A percentile compares a stretch with the other conserved stretches of the same genome.
Evolutionary conservation across 164 flowering plant genomes (phyloP).

Genomic region (Houttuynia cordata): DNA sequence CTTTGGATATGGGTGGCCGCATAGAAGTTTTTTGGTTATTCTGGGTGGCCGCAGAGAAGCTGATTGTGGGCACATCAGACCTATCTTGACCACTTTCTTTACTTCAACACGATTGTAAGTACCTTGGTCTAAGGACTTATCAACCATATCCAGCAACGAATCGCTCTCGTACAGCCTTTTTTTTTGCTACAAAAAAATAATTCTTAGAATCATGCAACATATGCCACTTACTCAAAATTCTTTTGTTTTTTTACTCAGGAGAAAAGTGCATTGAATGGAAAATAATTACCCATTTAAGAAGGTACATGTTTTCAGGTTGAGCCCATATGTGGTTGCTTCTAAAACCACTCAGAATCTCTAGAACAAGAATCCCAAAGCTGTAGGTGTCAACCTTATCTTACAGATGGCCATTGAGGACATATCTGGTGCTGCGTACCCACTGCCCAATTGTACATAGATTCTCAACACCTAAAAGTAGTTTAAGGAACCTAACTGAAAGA

Average conservation of each 20-base stretch:
- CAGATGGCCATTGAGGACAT: slow-evolving; percentile 47
- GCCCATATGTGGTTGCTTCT: slow-evolving; percentile 23
- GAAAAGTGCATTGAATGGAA: too few relatives aligned
- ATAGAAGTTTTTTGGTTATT: too few relatives aligned
- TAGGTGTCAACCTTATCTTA: slow-evolving; percentile 48
- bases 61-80: slow-evolving; percentile 32
- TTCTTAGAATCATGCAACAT: too few relatives aligned
- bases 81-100: slow-evolving; percentile 27
- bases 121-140: slow-evolving; percentile 18
- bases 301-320: slow-evolving; percentile 24
- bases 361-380: too few relatives aligned
- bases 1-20: slow-evolving; percentile 47
- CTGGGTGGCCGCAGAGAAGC: slow-evolving; percentile 30
- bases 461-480: too few relatives aligned
- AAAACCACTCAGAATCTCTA: too few relatives aligned
- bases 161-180: slow-evolving; percentile 18
- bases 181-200: slow-evolving; percentile 6
- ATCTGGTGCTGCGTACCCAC: slow-evolving; percentile 49
- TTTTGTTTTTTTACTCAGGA: too few relatives aligned
- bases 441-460: not conserved
- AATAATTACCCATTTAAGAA: slow-evolving; percentile 44
- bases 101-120: slow-evolving; percentile 18
- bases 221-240: too few relatives aligned
- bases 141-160: slow-evolving; percentile 22
- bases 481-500: too few relatives aligned